Conservation (phyloP, 1,139 yeast species). For the Zygoascus sp. region DNA sequence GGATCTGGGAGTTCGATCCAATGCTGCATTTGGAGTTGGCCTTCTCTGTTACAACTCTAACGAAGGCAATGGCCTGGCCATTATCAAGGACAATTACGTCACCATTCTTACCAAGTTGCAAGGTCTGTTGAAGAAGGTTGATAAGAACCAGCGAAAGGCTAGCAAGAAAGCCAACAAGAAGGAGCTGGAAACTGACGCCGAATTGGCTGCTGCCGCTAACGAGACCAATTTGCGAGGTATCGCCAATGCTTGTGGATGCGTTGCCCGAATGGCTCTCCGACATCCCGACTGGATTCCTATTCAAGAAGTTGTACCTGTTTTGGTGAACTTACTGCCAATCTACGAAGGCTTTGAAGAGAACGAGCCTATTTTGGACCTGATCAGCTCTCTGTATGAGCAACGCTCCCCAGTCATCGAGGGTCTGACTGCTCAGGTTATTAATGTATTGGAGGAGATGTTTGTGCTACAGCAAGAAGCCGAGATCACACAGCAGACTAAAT, state of each 20-base stretch:
- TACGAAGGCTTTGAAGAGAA: slow-evolving; percentile 89
- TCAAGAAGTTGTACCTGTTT: slow-evolving; percentile 70
- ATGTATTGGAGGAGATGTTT: slow-evolving; percentile 66
- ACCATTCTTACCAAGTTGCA: slow-evolving; percentile 71
- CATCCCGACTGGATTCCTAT: slow-evolving; percentile 72
- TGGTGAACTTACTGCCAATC: slow-evolving; percentile 78
- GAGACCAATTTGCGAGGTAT: slow-evolving; percentile 82
- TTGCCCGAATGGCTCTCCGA: slow-evolving; percentile 81
- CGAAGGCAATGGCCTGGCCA: slow-evolving; percentile 32
- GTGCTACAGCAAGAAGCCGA: slow-evolving; percentile 55
- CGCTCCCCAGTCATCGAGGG: neutral
- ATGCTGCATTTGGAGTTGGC: slow-evolving; percentile 96
- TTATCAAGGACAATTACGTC: slow-evolving; percentile 61
- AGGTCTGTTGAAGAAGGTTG: slow-evolving; percentile 73
- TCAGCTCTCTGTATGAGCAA: slow-evolving; percentile 53
- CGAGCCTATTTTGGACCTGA: slow-evolving; percentile 78
- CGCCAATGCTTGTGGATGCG: slow-evolving; percentile 97
- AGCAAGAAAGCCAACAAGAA: slow-evolving; percentile 12
- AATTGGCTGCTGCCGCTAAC: slow-evolving; percentile 50
- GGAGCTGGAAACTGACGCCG: slow-evolving; percentile 9
- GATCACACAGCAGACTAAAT: slow-evolving; percentile 3
- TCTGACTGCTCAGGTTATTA: slow-evolving; percentile 43
- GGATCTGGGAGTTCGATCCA: slow-evolving; percentile 86
- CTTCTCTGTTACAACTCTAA: slow-evolving; percentile 56
- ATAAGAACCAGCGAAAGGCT: slow-evolving; percentile 44